Evolutionary conservation across 176 grass and related monocot genomes (phyloP).

Genomic region (Themeda triandra): DNA sequence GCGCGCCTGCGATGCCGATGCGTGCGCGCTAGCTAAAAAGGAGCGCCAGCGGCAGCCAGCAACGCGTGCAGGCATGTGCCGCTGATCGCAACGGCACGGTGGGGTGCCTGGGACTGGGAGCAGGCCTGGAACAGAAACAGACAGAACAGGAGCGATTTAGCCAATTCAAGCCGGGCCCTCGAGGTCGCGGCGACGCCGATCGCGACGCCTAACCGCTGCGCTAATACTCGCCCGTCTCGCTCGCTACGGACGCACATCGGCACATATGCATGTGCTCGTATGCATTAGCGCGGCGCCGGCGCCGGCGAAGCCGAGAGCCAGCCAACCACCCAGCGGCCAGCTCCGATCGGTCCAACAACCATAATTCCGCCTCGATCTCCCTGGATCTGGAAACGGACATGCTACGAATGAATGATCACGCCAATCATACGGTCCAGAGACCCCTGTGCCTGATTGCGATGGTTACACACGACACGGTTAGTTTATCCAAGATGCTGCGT

Average conservation of each 20-base stretch:
- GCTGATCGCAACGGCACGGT: constrained; percentile 6
- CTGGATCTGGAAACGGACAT: not conserved
- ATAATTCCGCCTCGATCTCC: not conserved
- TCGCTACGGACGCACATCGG: not conserved
- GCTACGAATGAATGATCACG: not conserved
- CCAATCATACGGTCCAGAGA: not conserved
- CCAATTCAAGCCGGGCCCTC: not conserved
- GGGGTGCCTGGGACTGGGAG: not conserved
- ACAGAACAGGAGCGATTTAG: not conserved
- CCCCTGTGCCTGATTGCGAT: not conserved
- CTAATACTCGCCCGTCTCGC: not conserved
- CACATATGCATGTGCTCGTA: constrained; percentile 3
- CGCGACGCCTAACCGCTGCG: not conserved
- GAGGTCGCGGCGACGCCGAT: no score
- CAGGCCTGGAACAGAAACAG: no score
- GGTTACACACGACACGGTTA: not conserved
- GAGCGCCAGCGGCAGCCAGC: not conserved
- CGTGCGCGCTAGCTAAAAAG: not conserved
- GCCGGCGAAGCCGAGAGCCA: not conserved
- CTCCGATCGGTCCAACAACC: not conserved
- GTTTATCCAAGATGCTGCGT: not conserved
- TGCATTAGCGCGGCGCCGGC: not conserved
- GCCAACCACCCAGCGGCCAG: not conserved
- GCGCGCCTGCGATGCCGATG: not conserved
- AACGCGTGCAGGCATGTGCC: constrained; percentile 19